A percentile compares a stretch with the other conserved stretches of the same genome.
Evolutionary conservation across 805 yeast genomes (phyloP).

Genomic region (Soucietia sequanensis): DNA sequence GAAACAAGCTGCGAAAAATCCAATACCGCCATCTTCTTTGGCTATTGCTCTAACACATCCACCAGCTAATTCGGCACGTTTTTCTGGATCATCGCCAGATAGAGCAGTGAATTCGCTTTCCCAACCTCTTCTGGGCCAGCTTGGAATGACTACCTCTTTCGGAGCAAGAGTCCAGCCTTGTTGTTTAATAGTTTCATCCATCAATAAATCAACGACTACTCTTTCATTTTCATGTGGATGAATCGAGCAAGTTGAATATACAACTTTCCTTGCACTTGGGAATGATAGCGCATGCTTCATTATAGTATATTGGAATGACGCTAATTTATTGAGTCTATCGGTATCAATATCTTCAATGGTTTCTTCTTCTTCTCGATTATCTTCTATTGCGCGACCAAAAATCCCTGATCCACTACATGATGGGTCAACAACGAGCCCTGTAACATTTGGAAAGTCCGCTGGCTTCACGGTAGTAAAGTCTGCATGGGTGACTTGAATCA

Average conservation of each 20-base stretch:
- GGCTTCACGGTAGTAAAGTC: slow-evolving; percentile 69
- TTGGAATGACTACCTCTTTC: slow-evolving; percentile 66
- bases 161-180: slow-evolving; percentile 75
- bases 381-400: slow-evolving; percentile 80
- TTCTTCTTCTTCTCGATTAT: slow-evolving; percentile 42
- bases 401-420: slow-evolving; percentile 98
- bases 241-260: slow-evolving; percentile 93
- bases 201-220: slow-evolving; percentile 77
- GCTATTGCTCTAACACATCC: slow-evolving; percentile 88
- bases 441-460: slow-evolving; percentile 57
- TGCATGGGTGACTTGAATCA: slow-evolving; percentile 53
- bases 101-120: slow-evolving; percentile 58
- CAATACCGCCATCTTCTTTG: slow-evolving; percentile 95
- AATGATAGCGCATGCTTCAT: slow-evolving; percentile 85
- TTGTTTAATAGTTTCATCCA: slow-evolving; percentile 59
- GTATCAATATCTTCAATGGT: slow-evolving; percentile 48
- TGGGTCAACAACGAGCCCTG: slow-evolving; percentile 90
- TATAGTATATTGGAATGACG: slow-evolving; percentile 84
- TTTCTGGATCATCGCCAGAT: slow-evolving; percentile 44
- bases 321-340: slow-evolving; percentile 67
- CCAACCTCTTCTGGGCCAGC: slow-evolving; percentile 86
- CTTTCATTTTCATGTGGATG: slow-evolving; percentile 93
- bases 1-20: slow-evolving; percentile 94
- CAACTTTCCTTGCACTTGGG: slow-evolving; percentile 74
- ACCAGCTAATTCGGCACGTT: slow-evolving; percentile 53